Evolutionary conservation across 2,329 filamentous ascomycete genomes (phyloP).

Genomic region (Blastomyces parvus): DNA sequence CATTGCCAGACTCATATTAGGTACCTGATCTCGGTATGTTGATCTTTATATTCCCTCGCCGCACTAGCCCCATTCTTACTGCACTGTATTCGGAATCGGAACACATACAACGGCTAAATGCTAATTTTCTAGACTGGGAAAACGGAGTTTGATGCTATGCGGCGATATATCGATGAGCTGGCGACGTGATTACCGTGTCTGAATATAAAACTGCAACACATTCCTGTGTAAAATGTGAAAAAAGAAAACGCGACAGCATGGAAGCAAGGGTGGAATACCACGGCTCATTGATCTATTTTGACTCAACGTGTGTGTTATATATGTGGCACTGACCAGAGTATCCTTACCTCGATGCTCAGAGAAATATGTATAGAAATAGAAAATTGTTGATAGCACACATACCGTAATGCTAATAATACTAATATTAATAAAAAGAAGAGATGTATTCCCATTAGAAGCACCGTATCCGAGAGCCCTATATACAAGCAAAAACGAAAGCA

Average conservation of each 20-base stretch:
- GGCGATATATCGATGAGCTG: constrained; percentile 39
- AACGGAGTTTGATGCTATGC: constrained; percentile 39
- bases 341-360: background rate
- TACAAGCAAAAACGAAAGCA: background rate
- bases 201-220: background rate
- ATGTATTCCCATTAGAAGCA: constrained; percentile 9
- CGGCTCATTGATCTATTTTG: background rate
- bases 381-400: background rate
- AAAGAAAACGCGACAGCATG: background rate
- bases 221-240: background rate
- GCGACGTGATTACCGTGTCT: constrained; percentile 12
- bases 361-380: constrained; percentile 7
- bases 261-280: background rate
- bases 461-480: constrained; percentile 7
- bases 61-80: background rate
- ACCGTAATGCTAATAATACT: background rate
- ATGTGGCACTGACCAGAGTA: background rate
- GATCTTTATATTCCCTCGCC: background rate
- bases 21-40: constrained; percentile 34
- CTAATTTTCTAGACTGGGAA: constrained; percentile 32
- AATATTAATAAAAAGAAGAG: constrained; percentile 17
- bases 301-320: constrained; percentile 1
- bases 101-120: background rate
- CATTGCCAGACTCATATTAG: constrained; percentile 30
- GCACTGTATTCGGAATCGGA: background rate